Evolutionary conservation across 2,329 filamentous ascomycete genomes (phyloP).

Genomic region (Paracoccidioides lutzii): DNA sequence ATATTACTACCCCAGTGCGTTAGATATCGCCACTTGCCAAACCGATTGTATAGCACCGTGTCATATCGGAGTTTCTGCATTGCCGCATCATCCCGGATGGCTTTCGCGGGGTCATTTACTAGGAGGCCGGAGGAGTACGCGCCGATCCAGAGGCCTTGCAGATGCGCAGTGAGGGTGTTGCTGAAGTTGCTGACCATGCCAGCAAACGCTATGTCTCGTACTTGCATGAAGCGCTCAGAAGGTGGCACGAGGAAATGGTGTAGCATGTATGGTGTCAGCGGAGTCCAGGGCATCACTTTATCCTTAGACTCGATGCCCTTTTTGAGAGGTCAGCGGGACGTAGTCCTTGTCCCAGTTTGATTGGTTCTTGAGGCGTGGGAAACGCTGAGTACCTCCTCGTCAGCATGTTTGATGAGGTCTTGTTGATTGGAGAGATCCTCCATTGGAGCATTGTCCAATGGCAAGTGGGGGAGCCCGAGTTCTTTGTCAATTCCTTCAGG

Average conservation of each 20-base stretch:
- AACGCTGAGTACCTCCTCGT: constrained; percentile 36
- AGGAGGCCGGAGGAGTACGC: constrained; percentile 50
- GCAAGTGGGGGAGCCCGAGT: constrained; percentile 34
- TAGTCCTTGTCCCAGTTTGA: constrained; percentile 17
- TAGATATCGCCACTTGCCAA: constrained; percentile 54
- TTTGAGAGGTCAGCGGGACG: constrained; percentile 9
- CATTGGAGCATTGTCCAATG: constrained; percentile 21
- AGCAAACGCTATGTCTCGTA: constrained; percentile 37
- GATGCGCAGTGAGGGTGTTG: constrained; percentile 26
- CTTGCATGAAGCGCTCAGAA: constrained; percentile 20
- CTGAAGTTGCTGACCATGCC: constrained; percentile 32
- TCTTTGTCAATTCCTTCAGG: constrained; percentile 30
- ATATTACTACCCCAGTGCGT: constrained; percentile 44
- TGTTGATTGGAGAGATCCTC: constrained; percentile 17
- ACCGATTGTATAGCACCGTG: constrained; percentile 53
- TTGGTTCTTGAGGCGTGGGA: constrained; percentile 34
- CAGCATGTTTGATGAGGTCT: constrained; percentile 21
- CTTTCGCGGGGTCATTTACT: constrained; percentile 9
- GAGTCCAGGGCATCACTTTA: constrained; percentile 4
- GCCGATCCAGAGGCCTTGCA: constrained; percentile 48
- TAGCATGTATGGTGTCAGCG: constrained; percentile 30
- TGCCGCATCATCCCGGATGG: constrained; percentile 17
- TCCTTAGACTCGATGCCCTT: constrained; percentile 10
- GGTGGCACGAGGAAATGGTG: constrained; percentile 36
- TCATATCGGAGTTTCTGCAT: constrained; percentile 32